Conservation (phyloP, 2,329 filamentous ascomycete genomes). For the Clathrospora elynae region DNA sequence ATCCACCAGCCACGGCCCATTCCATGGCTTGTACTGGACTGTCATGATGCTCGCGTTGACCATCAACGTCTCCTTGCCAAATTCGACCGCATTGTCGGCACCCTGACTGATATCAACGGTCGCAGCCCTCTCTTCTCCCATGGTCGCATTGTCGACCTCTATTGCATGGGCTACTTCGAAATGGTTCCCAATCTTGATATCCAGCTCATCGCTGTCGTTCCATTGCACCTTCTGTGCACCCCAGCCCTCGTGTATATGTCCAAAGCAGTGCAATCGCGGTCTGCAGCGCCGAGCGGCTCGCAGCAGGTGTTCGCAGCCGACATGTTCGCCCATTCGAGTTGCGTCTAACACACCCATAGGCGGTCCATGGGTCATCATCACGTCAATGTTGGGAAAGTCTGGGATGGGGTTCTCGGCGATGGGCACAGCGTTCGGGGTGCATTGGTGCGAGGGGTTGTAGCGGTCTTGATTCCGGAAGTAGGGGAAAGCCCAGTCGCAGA, state of each 20-base stretch:
- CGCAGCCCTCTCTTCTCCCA: conserved; percentile 29
- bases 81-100: conserved; percentile 39
- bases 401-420: conserved; percentile 52
- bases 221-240: conserved; percentile 48
- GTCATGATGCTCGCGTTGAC: conserved; percentile 64
- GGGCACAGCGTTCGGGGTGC: conserved; percentile 27
- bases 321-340: conserved; percentile 41
- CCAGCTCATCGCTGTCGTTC: conserved; percentile 34
- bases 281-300: conserved; percentile 56
- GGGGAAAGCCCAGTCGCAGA: conserved; percentile 61
- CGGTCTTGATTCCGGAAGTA: conserved; percentile 59
- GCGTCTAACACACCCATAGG: conserved; percentile 58
- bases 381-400: conserved; percentile 55
- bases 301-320: conserved; percentile 62
- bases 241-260: conserved; percentile 64
- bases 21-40: conserved; percentile 53
- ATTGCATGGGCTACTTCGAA: conserved; percentile 22
- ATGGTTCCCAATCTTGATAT: conserved; percentile 25
- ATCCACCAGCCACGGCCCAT: conserved; percentile 63
- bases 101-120: conserved; percentile 42
- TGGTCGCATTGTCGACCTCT: conserved; percentile 23
- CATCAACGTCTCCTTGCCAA: conserved; percentile 61
- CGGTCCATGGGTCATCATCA: conserved; percentile 67
- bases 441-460: conserved; percentile 52
- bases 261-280: conserved; percentile 65